Conservation (phyloP, 1,139 yeast genomes). For the Kazachstania sp. region DNA sequence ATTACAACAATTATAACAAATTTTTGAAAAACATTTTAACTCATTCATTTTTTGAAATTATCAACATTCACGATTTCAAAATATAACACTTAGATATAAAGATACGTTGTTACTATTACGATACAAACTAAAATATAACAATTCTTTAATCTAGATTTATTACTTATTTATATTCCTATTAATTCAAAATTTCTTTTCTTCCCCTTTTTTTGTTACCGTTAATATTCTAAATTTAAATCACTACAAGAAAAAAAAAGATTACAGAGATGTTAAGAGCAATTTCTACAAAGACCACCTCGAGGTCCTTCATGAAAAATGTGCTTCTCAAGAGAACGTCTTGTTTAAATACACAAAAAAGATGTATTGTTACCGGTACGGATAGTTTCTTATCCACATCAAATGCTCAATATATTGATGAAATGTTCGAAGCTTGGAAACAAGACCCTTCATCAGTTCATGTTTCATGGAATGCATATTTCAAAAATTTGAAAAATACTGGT, state of each 20-base stretch:
- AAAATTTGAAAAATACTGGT: conserved; percentile 65
- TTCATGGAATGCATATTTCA: conserved; percentile 94
- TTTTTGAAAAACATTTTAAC: no score
- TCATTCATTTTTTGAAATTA: no score
- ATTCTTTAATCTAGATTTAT: background rate
- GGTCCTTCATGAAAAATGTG: conserved; percentile 4
- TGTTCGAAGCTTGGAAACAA: conserved; percentile 89
- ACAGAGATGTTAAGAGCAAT: conserved; percentile 6
- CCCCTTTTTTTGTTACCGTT: background rate
- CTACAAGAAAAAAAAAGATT: background rate
- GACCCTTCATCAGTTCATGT: conserved; percentile 90
- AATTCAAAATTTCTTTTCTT: background rate
- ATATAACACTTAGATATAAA: no score
- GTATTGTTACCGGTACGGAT: conserved; percentile 35
- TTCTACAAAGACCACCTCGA: conserved; percentile 4
- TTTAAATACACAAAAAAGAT: conserved; percentile 3
- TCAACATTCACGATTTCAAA: no score
- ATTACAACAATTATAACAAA: no score
- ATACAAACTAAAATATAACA: no score
- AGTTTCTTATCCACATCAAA: conserved; percentile 75
- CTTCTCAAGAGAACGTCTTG: conserved; percentile 2
- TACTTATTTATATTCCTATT: background rate
- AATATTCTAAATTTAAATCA: background rate
- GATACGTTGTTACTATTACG: no score
- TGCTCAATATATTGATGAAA: conserved; percentile 92